phyloP scores from a whole-genome alignment of 768 basidiomycete species.

The Russula earlei region DNA sequence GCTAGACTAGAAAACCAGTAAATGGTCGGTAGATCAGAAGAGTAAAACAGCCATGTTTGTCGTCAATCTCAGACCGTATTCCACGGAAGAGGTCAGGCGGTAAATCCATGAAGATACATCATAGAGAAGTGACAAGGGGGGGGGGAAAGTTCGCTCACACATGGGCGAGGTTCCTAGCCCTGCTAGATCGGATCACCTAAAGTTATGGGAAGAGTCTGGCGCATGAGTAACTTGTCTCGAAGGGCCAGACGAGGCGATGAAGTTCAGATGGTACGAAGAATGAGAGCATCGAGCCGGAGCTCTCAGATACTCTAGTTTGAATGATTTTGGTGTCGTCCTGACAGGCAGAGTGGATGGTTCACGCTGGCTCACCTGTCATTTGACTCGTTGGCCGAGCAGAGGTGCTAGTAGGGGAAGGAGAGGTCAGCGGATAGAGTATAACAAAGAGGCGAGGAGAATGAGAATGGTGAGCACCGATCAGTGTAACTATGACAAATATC shows the following conservation, averaged over 20 bases:
- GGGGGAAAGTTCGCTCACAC: conserved; percentile 29
- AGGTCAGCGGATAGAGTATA: conserved; percentile 2
- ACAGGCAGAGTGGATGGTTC: conserved; percentile 14
- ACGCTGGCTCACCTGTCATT: conserved; percentile 18
- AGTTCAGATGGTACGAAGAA: conserved; percentile 21
- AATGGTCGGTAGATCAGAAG: conserved; percentile 38
- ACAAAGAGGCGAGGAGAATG: conserved; percentile 14
- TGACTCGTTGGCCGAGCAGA: background rate
- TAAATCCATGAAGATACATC: conserved; percentile 74
- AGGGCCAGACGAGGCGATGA: background rate
- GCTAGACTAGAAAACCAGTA: background rate
- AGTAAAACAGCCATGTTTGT: conserved; percentile 76
- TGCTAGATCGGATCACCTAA: background rate
- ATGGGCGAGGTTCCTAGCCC: background rate
- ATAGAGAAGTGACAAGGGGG: conserved; percentile 22
- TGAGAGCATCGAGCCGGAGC: conserved; percentile 61
- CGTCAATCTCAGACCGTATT: conserved; percentile 41
- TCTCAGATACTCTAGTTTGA: conserved; percentile 96
- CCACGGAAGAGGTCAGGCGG: conserved; percentile 56
- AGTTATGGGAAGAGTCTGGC: background rate
- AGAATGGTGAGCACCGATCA: conserved; percentile 45
- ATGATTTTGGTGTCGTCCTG: conserved; percentile 51
- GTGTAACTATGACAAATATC: conserved; percentile 83
- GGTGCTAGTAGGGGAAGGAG: background rate
- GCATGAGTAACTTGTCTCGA: background rate